These are phyloP conservation scores for Ramalina peruviana DNA, from an alignment of 495 filamentous ascomycete species.

Conservation along the genomic window DNA sequence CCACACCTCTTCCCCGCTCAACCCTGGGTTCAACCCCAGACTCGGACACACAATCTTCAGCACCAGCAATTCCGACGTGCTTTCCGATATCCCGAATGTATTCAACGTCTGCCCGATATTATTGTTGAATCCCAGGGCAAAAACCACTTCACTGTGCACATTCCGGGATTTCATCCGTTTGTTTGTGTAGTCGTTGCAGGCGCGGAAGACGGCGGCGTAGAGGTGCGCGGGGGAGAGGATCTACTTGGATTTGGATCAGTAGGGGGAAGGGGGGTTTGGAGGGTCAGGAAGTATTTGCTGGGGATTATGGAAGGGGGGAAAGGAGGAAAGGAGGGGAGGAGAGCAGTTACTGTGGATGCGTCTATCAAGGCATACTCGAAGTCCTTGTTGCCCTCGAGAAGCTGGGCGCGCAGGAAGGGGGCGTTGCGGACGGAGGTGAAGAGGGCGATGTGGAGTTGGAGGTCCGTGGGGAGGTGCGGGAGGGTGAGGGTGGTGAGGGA, in stretches of 20 bases:
- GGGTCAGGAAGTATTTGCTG: background rate
- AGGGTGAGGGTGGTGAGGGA: slow-evolving; percentile 42
- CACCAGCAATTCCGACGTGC: slow-evolving; percentile 55
- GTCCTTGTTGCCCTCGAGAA: slow-evolving; percentile 62
- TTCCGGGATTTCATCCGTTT: slow-evolving; percentile 62
- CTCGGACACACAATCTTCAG: slow-evolving; percentile 47
- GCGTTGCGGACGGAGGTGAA: slow-evolving; percentile 68
- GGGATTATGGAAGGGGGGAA: background rate
- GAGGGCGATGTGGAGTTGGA: slow-evolving; percentile 56
- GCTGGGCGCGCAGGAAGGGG: slow-evolving; percentile 59
- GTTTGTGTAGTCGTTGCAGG: slow-evolving; percentile 50
- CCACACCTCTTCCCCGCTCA: slow-evolving; percentile 40
- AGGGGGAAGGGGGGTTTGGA: background rate
- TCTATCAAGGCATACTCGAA: slow-evolving; percentile 94
- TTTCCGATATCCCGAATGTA: slow-evolving; percentile 57
- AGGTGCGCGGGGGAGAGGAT: slow-evolving; percentile 56
- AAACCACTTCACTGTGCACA: slow-evolving; percentile 87
- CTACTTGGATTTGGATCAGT: slow-evolving; percentile 21
- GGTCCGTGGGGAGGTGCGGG: slow-evolving; percentile 50
- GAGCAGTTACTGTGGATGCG: slow-evolving; percentile 43
- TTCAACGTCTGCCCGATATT: slow-evolving; percentile 32
- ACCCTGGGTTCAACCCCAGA: slow-evolving; percentile 5
- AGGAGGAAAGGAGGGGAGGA: background rate
- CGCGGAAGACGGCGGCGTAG: slow-evolving; percentile 64
- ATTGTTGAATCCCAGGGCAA: slow-evolving; percentile 66